A percentile compares a stretch with the other conserved stretches of the same genome.
Evolutionary conservation across 2,329 filamentous ascomycete genomes (phyloP).

Genomic region (Capronia epimyces): DNA sequence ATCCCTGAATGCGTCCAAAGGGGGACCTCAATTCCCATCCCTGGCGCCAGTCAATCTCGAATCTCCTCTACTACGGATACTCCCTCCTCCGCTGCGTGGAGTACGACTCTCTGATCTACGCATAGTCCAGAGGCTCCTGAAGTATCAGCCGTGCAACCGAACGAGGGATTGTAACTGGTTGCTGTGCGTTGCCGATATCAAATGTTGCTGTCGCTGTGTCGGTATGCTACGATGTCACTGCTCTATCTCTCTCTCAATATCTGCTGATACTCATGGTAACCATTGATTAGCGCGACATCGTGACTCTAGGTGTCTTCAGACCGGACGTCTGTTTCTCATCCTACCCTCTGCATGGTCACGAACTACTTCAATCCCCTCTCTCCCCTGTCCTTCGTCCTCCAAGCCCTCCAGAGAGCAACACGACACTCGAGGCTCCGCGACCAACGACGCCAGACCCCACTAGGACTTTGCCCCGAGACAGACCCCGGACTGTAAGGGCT

Average conservation of each 20-base stretch:
- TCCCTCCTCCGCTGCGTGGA: slow-evolving; percentile 1
- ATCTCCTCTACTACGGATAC: not conserved
- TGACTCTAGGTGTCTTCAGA: slow-evolving; percentile 8
- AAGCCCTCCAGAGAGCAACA: slow-evolving; percentile 12
- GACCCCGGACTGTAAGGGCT: slow-evolving; percentile 3
- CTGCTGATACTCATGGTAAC: slow-evolving; percentile 23
- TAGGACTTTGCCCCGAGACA: slow-evolving; percentile 17
- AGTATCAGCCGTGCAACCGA: not conserved
- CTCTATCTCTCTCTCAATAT: slow-evolving; percentile 23
- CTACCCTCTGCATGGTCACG: not conserved
- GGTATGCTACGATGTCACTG: slow-evolving; percentile 21
- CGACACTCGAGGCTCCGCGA: slow-evolving; percentile 11
- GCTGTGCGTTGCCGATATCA: not conserved
- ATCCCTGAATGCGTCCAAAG: not conserved
- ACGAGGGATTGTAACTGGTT: not conserved
- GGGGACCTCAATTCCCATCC: not conserved
- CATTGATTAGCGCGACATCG: slow-evolving; percentile 15
- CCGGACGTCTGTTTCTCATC: not conserved
- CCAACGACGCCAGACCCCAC: slow-evolving; percentile 10
- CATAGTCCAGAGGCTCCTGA: not conserved
- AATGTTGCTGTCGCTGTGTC: slow-evolving; percentile 18
- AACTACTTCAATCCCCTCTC: slow-evolving; percentile 8
- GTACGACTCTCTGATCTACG: slow-evolving; percentile 1
- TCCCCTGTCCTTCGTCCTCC: slow-evolving; percentile 4
- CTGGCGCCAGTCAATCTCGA: not conserved